phyloP scores from a whole-genome alignment of 257 asterid species.

The Petrea volubilis region DNA sequence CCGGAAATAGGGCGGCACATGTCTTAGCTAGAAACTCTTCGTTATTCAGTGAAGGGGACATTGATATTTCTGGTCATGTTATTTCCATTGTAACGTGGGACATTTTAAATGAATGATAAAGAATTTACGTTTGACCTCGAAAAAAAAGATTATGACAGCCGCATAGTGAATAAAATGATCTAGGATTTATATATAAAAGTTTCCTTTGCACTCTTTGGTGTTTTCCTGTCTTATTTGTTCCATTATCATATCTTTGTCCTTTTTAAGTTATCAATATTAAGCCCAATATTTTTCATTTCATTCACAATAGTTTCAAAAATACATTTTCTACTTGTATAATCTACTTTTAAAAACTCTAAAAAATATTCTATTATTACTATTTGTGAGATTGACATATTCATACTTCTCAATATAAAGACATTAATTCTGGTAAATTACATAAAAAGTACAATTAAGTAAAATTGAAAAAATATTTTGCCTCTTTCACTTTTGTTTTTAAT shows the following conservation, averaged over 20 bases:
- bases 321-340: constrained; percentile 12
- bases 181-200: not conserved
- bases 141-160: not conserved
- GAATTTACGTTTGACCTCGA: too few species aligned
- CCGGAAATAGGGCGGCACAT: too few species aligned
- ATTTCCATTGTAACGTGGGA: too few species aligned
- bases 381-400: not conserved
- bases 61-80: too few species aligned
- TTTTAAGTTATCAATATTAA: constrained; percentile 6
- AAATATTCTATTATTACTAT: not conserved
- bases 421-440: constrained; percentile 13
- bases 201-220: not conserved
- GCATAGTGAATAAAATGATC: not conserved
- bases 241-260: constrained; percentile 13
- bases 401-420: constrained; percentile 15
- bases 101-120: too few species aligned
- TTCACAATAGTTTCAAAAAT: not conserved
- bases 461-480: not conserved
- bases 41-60: too few species aligned
- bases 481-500: not conserved
- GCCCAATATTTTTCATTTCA: not conserved
- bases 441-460: constrained; percentile 12
- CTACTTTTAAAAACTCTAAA: not conserved
- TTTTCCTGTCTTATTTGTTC: constrained; percentile 10
- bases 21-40: too few species aligned